Evolutionary conservation across 75 land plant species (phyloP).

Genomic region (Isoetes taiwanensis): DNA sequence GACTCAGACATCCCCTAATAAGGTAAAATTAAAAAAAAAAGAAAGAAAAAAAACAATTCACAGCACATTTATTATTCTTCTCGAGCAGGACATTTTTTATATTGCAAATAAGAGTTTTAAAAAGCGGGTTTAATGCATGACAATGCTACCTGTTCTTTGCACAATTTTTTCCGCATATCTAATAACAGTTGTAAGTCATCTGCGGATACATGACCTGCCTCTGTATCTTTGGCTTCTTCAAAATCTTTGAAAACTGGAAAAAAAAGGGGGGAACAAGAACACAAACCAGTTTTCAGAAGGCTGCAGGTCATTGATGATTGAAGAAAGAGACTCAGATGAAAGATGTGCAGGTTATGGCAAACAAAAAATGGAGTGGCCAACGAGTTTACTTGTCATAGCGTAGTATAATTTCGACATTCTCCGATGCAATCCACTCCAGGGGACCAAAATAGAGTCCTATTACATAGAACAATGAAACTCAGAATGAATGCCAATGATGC

Average conservation of each 20-base stretch:
- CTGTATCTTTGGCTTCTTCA: slow-evolving; percentile 41
- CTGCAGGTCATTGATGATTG: neutral
- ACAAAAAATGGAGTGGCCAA: neutral
- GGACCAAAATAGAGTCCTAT: slow-evolving; percentile 59
- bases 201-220: slow-evolving; percentile 42
- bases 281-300: neutral
- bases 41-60: neutral
- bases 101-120: no score
- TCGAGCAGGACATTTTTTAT: no score
- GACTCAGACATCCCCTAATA: slow-evolving; percentile 51
- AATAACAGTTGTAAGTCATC: slow-evolving; percentile 47
- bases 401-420: slow-evolving; percentile 61
- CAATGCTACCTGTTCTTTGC: slow-evolving; percentile 47
- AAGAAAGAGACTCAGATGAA: neutral
- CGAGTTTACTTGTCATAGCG: slow-evolving; percentile 59
- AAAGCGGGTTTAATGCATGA: neutral
- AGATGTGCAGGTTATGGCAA: neutral
- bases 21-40: neutral
- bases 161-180: slow-evolving; percentile 46
- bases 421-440: slow-evolving; percentile 64
- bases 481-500: neutral
- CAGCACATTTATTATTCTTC: no score
- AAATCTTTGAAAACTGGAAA: slow-evolving; percentile 69
- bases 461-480: neutral
- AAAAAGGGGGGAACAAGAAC: neutral